These are phyloP conservation scores for Acanthamoeba sp. DNA, from an alignment of 208 protist genomes.

Conservation along the genomic window DNA sequence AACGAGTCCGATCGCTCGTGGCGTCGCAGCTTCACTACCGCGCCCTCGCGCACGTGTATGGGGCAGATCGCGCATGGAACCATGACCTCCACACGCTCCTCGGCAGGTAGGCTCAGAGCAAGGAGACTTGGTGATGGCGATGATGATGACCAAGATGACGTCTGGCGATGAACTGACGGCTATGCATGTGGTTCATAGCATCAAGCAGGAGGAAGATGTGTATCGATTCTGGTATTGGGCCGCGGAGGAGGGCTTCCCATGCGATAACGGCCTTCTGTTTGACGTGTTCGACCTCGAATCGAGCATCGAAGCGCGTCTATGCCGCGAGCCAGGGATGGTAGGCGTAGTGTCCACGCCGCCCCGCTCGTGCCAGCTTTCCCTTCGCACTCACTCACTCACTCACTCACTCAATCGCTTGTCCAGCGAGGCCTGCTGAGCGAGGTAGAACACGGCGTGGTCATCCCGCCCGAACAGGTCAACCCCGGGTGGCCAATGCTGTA, in stretches of 20 bases:
- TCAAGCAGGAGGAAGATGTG: slow-evolving; percentile 21
- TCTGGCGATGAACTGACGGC: background rate
- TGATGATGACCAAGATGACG: background rate
- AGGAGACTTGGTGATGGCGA: background rate
- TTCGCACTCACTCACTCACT: too few relatives aligned
- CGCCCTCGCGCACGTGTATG: background rate
- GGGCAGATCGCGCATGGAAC: background rate
- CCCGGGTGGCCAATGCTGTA: background rate
- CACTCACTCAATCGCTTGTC: too few relatives aligned
- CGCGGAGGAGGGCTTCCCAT: background rate
- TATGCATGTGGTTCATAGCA: background rate
- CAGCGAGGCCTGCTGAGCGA: too few relatives aligned
- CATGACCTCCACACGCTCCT: background rate
- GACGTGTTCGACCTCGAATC: background rate
- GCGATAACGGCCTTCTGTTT: background rate
- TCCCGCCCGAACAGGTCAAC: too few relatives aligned
- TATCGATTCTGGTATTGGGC: slow-evolving; percentile 6
- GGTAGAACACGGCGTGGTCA: too few relatives aligned
- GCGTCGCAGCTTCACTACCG: background rate
- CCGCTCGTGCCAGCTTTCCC: too few relatives aligned
- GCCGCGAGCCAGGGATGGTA: background rate
- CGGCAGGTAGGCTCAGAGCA: background rate
- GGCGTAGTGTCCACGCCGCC: background rate
- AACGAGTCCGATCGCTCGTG: background rate
- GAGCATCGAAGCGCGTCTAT: background rate